Percentiles rank a stretch among this genome's conserved stretches.
These are phyloP conservation scores for Fusarium acutatum DNA, from an alignment of 2,329 filamentous ascomycete species.

Conservation along the genomic window DNA sequence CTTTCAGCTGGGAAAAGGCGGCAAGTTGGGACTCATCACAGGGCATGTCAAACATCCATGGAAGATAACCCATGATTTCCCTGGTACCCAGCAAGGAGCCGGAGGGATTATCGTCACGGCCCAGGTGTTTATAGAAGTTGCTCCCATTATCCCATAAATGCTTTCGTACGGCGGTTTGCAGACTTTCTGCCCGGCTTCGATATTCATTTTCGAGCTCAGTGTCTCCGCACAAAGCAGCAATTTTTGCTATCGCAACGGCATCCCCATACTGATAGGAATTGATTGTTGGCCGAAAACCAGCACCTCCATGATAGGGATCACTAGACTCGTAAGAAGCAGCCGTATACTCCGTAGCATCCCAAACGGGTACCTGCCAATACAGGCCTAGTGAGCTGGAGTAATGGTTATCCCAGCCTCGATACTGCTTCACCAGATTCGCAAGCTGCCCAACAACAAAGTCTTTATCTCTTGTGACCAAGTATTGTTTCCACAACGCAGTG, in stretches of 20 bases:
- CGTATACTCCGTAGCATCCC: neutral
- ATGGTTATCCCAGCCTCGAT: neutral
- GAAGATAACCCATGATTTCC: constrained; percentile 1
- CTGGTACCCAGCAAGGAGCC: neutral
- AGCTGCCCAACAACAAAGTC: neutral
- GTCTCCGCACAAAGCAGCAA: neutral
- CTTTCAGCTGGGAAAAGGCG: neutral
- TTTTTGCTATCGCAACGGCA: neutral
- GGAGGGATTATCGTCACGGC: neutral
- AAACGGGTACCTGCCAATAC: neutral
- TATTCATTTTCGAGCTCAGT: neutral
- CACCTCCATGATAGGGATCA: neutral
- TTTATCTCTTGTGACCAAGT: neutral
- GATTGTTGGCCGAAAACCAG: neutral
- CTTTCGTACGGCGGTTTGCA: neutral
- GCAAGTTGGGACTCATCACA: neutral
- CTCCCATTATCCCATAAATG: neutral
- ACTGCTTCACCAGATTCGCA: neutral
- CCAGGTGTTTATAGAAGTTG: neutral
- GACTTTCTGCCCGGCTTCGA: neutral
- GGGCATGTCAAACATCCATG: neutral
- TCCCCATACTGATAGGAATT: neutral
- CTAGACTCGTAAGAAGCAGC: neutral
- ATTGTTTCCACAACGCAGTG: neutral
- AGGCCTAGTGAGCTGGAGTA: neutral